Evolutionary conservation across 345 rosid genomes (phyloP), one percentile per base, ranked within the genome.

Genomic region (Nasturtium officinale): DNA sequence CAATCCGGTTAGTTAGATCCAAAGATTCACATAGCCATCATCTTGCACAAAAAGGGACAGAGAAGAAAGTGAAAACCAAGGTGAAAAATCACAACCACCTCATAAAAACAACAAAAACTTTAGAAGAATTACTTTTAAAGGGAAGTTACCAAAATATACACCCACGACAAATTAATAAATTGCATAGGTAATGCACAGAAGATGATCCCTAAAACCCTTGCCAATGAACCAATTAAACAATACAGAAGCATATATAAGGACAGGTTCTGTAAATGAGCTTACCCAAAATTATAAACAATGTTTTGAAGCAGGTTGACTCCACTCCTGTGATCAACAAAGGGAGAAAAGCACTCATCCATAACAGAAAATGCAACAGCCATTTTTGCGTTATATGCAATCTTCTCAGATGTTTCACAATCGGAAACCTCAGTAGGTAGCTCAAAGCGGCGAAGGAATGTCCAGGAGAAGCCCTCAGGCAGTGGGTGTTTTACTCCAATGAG

Each of bases 271-370:
- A 61, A 71, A 66, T 4, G 64, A 48, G 69, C 91, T 85, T 80
- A 90, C 98, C 90, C 90, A 76, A 87, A 86, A 80, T 85, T 95
- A 50, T 89, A 94, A 67, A 94, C 89, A 74, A 94, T 83, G 71
- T 94, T 94, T 65, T 83, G 89, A 76, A 94, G 89, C 76, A 91
- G 80, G 83, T 91, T 87, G 62, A 84, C 81, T 74, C 97, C 98
- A 80, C 96, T 94, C 85, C 87, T 85, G 76, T 85, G 90, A 82
- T 94, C 97, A 67, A 79, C 77, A 69, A 85, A 84, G 55, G 98
- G 97, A 81, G 85, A 81, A 80, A 94, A 94, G 75, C 98, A 94
- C 81, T 91, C 98, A 66, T 94, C 95, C 98, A 94, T 91, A 56
- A 94, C 78, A 43, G 80, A 74, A 65, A 89, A 82, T 18, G 98